A percentile compares a stretch with the other conserved stretches of the same genome.
These are phyloP conservation scores for Penicillium chermesinum DNA, from an alignment of 495 filamentous ascomycete genomes.

Conservation along the genomic window DNA sequence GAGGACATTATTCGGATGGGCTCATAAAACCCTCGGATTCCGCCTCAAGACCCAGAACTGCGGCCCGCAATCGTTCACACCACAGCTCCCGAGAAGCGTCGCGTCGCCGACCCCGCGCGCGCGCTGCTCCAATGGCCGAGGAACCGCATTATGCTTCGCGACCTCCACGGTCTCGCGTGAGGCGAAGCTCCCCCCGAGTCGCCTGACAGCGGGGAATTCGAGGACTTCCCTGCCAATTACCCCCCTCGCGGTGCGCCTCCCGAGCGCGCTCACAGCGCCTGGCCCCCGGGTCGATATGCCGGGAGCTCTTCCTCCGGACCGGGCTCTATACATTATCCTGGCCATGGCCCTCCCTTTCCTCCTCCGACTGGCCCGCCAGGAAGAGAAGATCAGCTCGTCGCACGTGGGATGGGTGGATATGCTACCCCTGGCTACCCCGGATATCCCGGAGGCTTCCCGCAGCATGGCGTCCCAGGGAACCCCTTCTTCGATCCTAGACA, in stretches of 20 bases:
- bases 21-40: constrained; percentile 71
- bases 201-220: constrained; percentile 51
- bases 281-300: background rate
- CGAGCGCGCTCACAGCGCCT: constrained; percentile 17
- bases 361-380: background rate
- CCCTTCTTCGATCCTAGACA: constrained; percentile 14
- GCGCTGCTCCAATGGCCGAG: constrained; percentile 36
- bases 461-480: background rate
- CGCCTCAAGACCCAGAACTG: constrained; percentile 61
- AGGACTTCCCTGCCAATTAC: constrained; percentile 40
- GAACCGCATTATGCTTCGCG: constrained; percentile 20
- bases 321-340: background rate
- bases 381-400: background rate
- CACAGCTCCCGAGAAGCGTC: constrained; percentile 41
- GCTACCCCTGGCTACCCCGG: background rate
- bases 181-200: constrained; percentile 49
- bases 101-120: constrained; percentile 36
- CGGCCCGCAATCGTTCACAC: constrained; percentile 37
- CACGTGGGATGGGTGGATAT: background rate
- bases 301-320: constrained; percentile 2
- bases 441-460: background rate
- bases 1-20: constrained; percentile 55
- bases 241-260: constrained; percentile 34
- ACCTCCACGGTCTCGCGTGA: constrained; percentile 30
- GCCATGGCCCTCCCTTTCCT: background rate